Conservation (phyloP, 495 filamentous ascomycete genomes). For the Hyaloscypha hepaticicola region DNA sequence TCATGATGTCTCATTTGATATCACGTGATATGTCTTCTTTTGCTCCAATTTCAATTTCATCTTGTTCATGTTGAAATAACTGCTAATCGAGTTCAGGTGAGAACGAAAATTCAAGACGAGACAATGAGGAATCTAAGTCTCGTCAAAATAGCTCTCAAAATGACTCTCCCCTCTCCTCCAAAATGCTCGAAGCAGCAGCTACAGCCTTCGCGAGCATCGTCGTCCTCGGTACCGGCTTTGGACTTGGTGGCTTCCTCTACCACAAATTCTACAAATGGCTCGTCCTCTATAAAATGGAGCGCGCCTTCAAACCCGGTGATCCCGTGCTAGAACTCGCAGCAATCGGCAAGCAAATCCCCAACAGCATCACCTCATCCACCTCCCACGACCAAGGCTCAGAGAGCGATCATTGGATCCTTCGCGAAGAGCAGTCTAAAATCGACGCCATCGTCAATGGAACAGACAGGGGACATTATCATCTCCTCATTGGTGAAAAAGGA, state of each 20-base stretch:
- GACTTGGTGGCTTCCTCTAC: conserved; percentile 78
- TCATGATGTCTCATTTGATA: neutral
- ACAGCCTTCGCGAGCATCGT: conserved; percentile 85
- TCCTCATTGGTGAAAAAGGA: conserved; percentile 95
- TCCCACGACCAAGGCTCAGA: conserved; percentile 38
- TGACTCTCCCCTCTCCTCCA: conserved; percentile 45
- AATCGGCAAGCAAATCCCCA: conserved; percentile 52
- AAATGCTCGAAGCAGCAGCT: conserved; percentile 80
- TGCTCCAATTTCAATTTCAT: neutral
- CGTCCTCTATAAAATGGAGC: conserved; percentile 84
- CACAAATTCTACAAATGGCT: conserved; percentile 88
- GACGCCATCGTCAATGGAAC: conserved; percentile 74
- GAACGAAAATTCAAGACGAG: neutral
- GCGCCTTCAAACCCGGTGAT: conserved; percentile 91
- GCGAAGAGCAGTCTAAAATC: conserved; percentile 77
- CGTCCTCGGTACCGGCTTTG: conserved; percentile 70
- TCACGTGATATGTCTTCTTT: neutral
- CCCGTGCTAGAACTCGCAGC: conserved; percentile 87
- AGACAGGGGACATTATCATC: conserved; percentile 76
- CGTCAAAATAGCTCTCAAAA: neutral
- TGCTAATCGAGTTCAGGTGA: neutral
- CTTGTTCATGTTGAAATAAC: neutral
- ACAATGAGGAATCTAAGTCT: neutral
- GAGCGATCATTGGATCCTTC: conserved; percentile 76
- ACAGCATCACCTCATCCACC: conserved; percentile 15